Evolutionary conservation across 2,329 filamentous ascomycete genomes (phyloP).

Genomic region (Fusarium keratoplasticum): DNA sequence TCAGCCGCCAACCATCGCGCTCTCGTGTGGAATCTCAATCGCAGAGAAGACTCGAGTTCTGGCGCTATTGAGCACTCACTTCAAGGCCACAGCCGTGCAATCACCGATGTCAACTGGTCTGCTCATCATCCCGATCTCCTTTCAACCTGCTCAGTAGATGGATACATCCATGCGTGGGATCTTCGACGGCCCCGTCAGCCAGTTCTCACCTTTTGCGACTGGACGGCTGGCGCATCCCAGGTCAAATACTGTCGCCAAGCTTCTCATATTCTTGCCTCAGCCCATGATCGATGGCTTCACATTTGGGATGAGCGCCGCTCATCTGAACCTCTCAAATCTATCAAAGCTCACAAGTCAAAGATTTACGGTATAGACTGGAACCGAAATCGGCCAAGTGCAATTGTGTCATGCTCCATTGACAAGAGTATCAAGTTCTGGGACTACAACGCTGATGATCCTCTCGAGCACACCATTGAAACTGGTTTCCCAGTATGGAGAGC

Average conservation of each 20-base stretch:
- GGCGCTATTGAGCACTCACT: conserved; percentile 87
- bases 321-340: conserved; percentile 81
- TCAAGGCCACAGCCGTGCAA: conserved; percentile 84
- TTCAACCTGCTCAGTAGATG: conserved; percentile 92
- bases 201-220: conserved; percentile 87
- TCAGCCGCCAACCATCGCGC: conserved; percentile 96
- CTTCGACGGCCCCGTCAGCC: conserved; percentile 79
- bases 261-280: conserved; percentile 87
- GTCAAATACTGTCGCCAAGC: conserved; percentile 95
- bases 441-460: conserved; percentile 71
- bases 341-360: conserved; percentile 89
- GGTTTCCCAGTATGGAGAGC: conserved; percentile 92
- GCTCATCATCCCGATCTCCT: conserved; percentile 91
- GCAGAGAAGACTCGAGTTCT: conserved; percentile 77
- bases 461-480: conserved; percentile 82
- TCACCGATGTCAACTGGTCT: conserved; percentile 96
- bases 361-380: conserved; percentile 98
- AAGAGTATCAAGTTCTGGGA: conserved; percentile 96
- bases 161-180: conserved; percentile 94
- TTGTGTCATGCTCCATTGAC: conserved; percentile 91
- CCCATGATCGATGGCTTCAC: conserved; percentile 87
- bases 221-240: conserved; percentile 92
- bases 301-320: conserved; percentile 92
- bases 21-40: conserved; percentile 90
- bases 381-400: conserved; percentile 74